Conservation (phyloP, 345 rosid species). For the Salix koriyanagi region DNA sequence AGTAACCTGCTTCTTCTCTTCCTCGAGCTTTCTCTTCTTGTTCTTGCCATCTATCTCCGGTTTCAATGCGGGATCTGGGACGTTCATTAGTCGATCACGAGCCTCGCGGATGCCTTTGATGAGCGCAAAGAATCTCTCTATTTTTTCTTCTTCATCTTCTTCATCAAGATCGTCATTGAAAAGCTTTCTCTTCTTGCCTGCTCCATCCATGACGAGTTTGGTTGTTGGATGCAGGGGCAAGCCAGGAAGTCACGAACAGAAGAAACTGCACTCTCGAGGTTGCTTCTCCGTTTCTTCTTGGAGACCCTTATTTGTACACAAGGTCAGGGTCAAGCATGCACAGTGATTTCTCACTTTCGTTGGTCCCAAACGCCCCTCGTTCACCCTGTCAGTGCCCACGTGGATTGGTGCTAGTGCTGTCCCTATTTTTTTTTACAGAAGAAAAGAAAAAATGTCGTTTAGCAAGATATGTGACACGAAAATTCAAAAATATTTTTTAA, state of each 20-base stretch:
- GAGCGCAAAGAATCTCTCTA: slow-evolving; percentile 41
- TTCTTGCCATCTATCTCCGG: not conserved
- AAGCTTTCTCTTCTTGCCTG: slow-evolving; percentile 30
- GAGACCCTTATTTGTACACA: not conserved
- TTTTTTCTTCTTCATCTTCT: slow-evolving; percentile 29
- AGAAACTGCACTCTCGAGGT: slow-evolving; percentile 9
- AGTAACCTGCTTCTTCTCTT: not conserved
- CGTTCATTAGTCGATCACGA: slow-evolving; percentile 24
- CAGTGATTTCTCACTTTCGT: not conserved
- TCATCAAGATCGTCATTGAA: slow-evolving; percentile 8
- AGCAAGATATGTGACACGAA: too few relatives aligned
- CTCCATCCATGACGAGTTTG: slow-evolving; percentile 10
- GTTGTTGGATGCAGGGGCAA: not conserved
- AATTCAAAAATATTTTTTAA: too few relatives aligned
- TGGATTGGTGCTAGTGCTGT: not conserved
- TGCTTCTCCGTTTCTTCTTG: slow-evolving; percentile 21
- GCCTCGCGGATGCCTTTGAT: slow-evolving; percentile 31
- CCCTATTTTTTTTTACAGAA: too few relatives aligned
- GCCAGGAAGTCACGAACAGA: not conserved
- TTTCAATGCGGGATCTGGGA: not conserved
- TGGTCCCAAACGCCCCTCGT: not conserved
- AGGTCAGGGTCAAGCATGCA: not conserved
- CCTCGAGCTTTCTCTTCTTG: slow-evolving; percentile 10
- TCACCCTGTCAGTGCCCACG: not conserved
- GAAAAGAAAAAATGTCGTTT: too few relatives aligned